Percentiles rank a stretch among this genome's conserved stretches.
Evolutionary conservation across 306 rosid genomes (phyloP).

Genomic region (Medicago ruthenica): DNA sequence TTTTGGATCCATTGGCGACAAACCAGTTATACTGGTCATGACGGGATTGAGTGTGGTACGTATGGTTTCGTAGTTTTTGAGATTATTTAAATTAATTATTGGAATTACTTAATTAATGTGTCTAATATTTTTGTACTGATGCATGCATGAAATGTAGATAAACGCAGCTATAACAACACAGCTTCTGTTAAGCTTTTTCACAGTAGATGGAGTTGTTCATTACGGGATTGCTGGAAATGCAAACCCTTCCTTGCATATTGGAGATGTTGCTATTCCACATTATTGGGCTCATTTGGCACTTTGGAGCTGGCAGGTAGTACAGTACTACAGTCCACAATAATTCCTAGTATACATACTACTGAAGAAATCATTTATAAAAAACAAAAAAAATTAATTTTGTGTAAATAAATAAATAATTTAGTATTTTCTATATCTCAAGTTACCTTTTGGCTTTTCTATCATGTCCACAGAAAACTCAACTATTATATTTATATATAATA

Average conservation of each 20-base stretch:
- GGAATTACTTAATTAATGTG: neutral
- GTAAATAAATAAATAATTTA: too few species aligned
- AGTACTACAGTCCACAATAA: neutral
- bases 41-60: constrained; percentile 49
- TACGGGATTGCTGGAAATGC: constrained; percentile 79
- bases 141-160: constrained; percentile 42
- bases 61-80: neutral
- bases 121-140: neutral
- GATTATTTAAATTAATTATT: neutral
- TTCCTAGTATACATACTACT: too few species aligned
- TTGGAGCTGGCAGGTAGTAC: constrained; percentile 76
- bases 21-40: constrained; percentile 47
- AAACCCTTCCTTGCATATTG: constrained; percentile 61
- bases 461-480: too few species aligned
- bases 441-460: too few species aligned
- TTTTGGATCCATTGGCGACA: constrained; percentile 46
- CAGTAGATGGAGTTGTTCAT: constrained; percentile 67
- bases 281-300: constrained; percentile 64
- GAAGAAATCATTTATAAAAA: too few species aligned
- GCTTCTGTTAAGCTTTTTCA: constrained; percentile 60
- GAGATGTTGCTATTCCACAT: constrained; percentile 64
- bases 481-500: too few species aligned
- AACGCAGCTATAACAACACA: constrained; percentile 70
- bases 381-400: too few species aligned
- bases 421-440: too few species aligned